Percentiles rank a stretch among this genome's conserved stretches.
These are phyloP conservation scores for Pseudogymnoascus destructans DNA, from an alignment of 2,329 filamentous ascomycete species.

Conservation along the genomic window DNA sequence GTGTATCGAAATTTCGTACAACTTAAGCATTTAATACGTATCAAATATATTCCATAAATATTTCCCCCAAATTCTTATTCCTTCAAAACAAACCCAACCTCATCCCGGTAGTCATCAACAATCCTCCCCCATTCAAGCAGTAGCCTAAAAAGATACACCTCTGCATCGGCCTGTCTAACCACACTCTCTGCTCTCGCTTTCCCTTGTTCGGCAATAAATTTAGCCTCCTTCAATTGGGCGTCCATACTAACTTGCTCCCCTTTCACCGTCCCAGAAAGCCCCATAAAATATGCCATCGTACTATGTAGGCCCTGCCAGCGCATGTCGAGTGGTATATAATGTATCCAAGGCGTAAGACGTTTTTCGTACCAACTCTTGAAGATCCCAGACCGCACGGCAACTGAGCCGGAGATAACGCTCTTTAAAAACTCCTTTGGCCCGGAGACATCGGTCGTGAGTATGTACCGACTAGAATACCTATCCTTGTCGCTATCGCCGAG, in stretches of 20 bases:
- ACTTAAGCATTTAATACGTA: background rate
- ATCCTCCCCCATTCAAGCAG: slow-evolving; percentile 36
- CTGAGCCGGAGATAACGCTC: slow-evolving; percentile 37
- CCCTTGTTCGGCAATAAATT: slow-evolving; percentile 39
- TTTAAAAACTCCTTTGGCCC: slow-evolving; percentile 37
- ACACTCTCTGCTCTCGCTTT: slow-evolving; percentile 42
- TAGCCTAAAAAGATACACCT: slow-evolving; percentile 43
- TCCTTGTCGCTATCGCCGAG: slow-evolving; percentile 28
- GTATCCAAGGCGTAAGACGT: slow-evolving; percentile 46
- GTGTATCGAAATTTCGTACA: no score
- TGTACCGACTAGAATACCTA: slow-evolving; percentile 34
- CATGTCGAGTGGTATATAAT: slow-evolving; percentile 49
- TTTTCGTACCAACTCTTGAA: slow-evolving; percentile 54
- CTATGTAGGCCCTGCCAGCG: slow-evolving; percentile 19
- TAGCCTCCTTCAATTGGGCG: slow-evolving; percentile 27
- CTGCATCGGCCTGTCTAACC: slow-evolving; percentile 44
- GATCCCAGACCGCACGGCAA: slow-evolving; percentile 46
- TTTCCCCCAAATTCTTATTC: background rate
- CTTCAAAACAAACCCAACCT: slow-evolving; percentile 24
- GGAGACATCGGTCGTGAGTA: slow-evolving; percentile 44
- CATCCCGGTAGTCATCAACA: slow-evolving; percentile 29
- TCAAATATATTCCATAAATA: background rate
- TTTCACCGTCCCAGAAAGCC: slow-evolving; percentile 11
- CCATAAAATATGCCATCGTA: slow-evolving; percentile 23
- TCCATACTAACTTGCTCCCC: slow-evolving; percentile 8